Conservation (phyloP, 768 basidiomycete genomes). For the Royoungia palumana region DNA sequence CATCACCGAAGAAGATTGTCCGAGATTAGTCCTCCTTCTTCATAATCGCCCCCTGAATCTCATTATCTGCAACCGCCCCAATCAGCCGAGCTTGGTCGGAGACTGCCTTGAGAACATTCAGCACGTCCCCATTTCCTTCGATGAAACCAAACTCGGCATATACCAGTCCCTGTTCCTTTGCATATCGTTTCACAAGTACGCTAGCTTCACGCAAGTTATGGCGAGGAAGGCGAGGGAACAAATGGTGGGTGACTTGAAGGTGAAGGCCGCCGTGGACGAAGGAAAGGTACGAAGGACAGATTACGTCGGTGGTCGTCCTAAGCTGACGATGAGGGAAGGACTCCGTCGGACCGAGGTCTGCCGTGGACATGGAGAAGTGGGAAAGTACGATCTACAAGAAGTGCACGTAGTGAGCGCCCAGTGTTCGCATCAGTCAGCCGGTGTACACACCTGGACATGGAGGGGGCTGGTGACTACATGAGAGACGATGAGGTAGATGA, state of each 20-base stretch:
- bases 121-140: slow-evolving; percentile 79
- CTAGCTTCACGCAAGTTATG: slow-evolving; percentile 89
- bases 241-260: slow-evolving; percentile 94
- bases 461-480: slow-evolving; percentile 86
- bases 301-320: slow-evolving; percentile 95
- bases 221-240: slow-evolving; percentile 92
- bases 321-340: slow-evolving; percentile 93
- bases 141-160: slow-evolving; percentile 93
- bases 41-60: slow-evolving; percentile 61
- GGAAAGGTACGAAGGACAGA: slow-evolving; percentile 76
- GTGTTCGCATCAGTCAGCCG: neutral
- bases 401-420: slow-evolving; percentile 5
- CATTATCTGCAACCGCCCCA: slow-evolving; percentile 73
- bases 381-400: slow-evolving; percentile 81
- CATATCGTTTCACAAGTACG: slow-evolving; percentile 81
- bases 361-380: slow-evolving; percentile 94
- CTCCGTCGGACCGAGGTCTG: slow-evolving; percentile 84
- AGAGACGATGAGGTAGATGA: slow-evolving; percentile 79
- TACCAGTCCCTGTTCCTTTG: slow-evolving; percentile 75
- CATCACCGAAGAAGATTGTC: neutral
- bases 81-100: slow-evolving; percentile 86
- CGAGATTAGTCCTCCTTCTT: slow-evolving; percentile 35
- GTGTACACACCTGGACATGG: slow-evolving; percentile 82
- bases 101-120: slow-evolving; percentile 77
- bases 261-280: slow-evolving; percentile 98